These are phyloP conservation scores for Didymella pomorum DNA, from an alignment of 2,329 filamentous ascomycete species.

Conservation along the genomic window DNA sequence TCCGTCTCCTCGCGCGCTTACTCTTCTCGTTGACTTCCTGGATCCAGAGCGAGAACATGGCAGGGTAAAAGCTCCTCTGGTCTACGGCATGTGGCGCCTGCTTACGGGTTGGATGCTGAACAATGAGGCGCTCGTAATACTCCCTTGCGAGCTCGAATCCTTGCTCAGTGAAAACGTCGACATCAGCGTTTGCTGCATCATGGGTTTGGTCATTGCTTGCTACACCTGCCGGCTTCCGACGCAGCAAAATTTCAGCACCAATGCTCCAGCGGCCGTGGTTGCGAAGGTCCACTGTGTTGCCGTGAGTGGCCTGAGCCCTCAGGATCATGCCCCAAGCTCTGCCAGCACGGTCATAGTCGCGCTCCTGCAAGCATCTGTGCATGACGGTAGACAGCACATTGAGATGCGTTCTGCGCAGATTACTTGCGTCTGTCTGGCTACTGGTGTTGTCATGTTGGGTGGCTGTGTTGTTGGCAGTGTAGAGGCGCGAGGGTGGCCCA, in stretches of 20 bases:
- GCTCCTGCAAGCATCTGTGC: constrained; percentile 74
- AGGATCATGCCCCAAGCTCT: constrained; percentile 79
- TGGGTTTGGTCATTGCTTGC: constrained; percentile 2
- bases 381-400: constrained; percentile 73
- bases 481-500: constrained; percentile 53
- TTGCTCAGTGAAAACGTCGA: constrained; percentile 41
- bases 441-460: constrained; percentile 10
- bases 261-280: constrained; percentile 78
- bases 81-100: constrained; percentile 67
- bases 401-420: constrained; percentile 64
- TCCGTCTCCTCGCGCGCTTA: constrained; percentile 54
- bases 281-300: constrained; percentile 70
- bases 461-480: constrained; percentile 32
- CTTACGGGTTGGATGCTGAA: constrained; percentile 73
- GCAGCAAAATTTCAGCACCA: constrained; percentile 83
- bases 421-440: constrained; percentile 22
- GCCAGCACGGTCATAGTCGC: constrained; percentile 75
- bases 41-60: constrained; percentile 81
- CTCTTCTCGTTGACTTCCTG: constrained; percentile 71
- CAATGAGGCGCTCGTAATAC: constrained; percentile 81
- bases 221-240: constrained; percentile 48
- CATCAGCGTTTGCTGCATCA: constrained; percentile 6
- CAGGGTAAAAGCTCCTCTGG: constrained; percentile 80
- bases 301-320: constrained; percentile 65
- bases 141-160: constrained; percentile 66